Evolutionary conservation across 768 basidiomycete genomes (phyloP).

Genomic region (Gloeopeniophorella convolvens): DNA sequence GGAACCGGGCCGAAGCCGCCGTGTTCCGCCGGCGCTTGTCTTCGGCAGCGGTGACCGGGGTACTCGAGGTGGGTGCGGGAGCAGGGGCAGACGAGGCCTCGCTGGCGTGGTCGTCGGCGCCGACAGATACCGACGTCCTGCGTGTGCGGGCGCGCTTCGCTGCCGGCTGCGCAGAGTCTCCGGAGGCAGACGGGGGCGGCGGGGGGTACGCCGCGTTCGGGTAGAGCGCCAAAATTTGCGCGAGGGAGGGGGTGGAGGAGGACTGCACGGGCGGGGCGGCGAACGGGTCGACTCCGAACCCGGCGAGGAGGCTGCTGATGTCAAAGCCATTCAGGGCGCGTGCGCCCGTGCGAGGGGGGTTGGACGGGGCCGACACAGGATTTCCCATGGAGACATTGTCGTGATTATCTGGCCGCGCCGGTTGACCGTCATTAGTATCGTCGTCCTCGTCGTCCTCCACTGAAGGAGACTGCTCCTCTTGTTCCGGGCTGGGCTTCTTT

Average conservation of each 20-base stretch:
- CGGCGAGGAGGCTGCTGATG: slow-evolving; percentile 32
- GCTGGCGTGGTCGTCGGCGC: slow-evolving; percentile 27
- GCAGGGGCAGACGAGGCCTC: slow-evolving; percentile 25
- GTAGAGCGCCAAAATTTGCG: slow-evolving; percentile 63
- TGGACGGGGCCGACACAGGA: slow-evolving; percentile 30
- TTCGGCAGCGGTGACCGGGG: slow-evolving; percentile 51
- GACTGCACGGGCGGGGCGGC: slow-evolving; percentile 29
- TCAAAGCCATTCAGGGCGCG: slow-evolving; percentile 36
- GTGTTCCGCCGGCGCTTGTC: slow-evolving; percentile 94
- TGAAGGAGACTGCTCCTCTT: slow-evolving; percentile 14
- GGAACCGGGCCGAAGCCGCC: slow-evolving; percentile 87
- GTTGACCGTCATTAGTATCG: slow-evolving; percentile 16
- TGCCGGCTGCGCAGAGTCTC: slow-evolving; percentile 2
- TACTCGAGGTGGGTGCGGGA: slow-evolving; percentile 17
- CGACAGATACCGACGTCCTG: slow-evolving; percentile 38
- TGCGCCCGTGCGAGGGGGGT: slow-evolving; percentile 23
- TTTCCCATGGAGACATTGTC: slow-evolving; percentile 51
- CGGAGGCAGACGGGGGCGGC: slow-evolving; percentile 19
- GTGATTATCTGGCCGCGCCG: slow-evolving; percentile 47
- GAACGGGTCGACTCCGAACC: slow-evolving; percentile 40
- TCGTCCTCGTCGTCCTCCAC: slow-evolving; percentile 33
- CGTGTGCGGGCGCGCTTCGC: slow-evolving; percentile 29
- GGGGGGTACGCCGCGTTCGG: slow-evolving; percentile 24
- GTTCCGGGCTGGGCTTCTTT: slow-evolving; percentile 25
- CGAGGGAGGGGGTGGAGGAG: slow-evolving; percentile 46